Percentiles rank a stretch among this genome's conserved stretches.
These are phyloP conservation scores for Colletotrichum phormii DNA, from an alignment of 2,329 filamentous ascomycete genomes.

Conservation along the genomic window DNA sequence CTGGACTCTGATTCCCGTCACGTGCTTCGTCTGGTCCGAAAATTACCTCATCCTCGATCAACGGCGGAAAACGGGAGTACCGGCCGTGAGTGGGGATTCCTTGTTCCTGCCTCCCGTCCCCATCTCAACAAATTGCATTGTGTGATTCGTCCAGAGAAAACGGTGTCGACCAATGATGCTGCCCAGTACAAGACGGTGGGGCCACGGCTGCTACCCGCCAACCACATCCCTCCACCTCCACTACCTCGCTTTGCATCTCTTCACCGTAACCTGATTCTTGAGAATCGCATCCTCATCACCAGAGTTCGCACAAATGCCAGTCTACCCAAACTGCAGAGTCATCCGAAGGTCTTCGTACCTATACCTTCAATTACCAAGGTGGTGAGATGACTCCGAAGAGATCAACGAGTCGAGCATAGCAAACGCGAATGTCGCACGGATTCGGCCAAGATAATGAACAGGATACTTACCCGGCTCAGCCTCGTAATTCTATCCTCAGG, in stretches of 20 bases:
- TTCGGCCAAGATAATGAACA: not conserved
- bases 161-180: not conserved
- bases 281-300: not conserved
- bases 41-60: not conserved
- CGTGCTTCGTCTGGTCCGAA: not conserved
- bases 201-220: not conserved
- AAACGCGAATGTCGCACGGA: too few species aligned
- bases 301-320: not conserved
- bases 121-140: not conserved
- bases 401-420: not conserved
- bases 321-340: not conserved
- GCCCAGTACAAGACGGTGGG: not conserved
- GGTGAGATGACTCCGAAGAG: not conserved
- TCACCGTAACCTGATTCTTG: not conserved
- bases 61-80: constrained; percentile 5
- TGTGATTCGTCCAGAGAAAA: not conserved
- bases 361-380: not conserved
- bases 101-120: not conserved
- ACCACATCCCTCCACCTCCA: constrained; percentile 1
- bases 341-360: not conserved
- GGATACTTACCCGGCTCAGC: not conserved
- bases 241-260: not conserved
- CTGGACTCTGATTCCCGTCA: not conserved
- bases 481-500: constrained; percentile 7
- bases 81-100: not conserved